A percentile compares a stretch with the other conserved stretches of the same genome.
These are phyloP conservation scores for Penicillium salamii DNA, from an alignment of 495 filamentous ascomycete species.

Conservation along the genomic window DNA sequence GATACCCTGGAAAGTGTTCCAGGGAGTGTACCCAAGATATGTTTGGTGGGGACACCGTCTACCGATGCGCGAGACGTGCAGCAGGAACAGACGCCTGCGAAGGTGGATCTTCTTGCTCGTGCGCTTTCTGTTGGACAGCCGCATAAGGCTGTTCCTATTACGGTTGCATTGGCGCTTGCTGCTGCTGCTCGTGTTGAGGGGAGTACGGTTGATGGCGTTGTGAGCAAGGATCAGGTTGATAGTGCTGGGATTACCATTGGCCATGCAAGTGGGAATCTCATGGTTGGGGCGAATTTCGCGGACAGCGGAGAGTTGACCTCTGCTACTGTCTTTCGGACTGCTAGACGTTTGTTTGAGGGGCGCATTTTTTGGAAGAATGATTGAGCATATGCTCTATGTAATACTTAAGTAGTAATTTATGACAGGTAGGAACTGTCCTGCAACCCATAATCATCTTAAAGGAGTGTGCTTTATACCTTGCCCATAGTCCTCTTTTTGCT, in stretches of 20 bases:
- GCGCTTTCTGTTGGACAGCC: conserved; percentile 54
- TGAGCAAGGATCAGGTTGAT: conserved; percentile 20
- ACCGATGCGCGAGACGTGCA: conserved; percentile 11
- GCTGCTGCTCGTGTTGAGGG: conserved; percentile 41
- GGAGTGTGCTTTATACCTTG: too few relatives aligned
- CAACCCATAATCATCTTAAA: too few relatives aligned
- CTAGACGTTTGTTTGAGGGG: conserved; percentile 56
- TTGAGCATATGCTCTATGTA: not conserved
- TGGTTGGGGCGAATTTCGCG: conserved; percentile 49
- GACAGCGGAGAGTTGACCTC: conserved; percentile 38
- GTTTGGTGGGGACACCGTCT: conserved; percentile 50
- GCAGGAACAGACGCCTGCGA: conserved; percentile 16
- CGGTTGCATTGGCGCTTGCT: conserved; percentile 58
- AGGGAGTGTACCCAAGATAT: conserved; percentile 65
- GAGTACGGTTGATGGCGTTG: conserved; percentile 40
- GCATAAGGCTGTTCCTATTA: conserved; percentile 63
- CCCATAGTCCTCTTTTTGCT: too few relatives aligned
- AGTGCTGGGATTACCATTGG: conserved; percentile 49
- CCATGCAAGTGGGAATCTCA: conserved; percentile 59
- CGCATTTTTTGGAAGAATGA: conserved; percentile 49
- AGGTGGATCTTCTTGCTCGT: conserved; percentile 44
- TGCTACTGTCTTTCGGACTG: conserved; percentile 54
- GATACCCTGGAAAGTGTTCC: conserved; percentile 39
- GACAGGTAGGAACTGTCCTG: too few relatives aligned
- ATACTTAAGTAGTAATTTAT: too few relatives aligned